Evolutionary conservation across 768 basidiomycete genomes (phyloP), one percentile per base, ranked within the genome.

Genomic region (Tulasnella sp.): DNA sequence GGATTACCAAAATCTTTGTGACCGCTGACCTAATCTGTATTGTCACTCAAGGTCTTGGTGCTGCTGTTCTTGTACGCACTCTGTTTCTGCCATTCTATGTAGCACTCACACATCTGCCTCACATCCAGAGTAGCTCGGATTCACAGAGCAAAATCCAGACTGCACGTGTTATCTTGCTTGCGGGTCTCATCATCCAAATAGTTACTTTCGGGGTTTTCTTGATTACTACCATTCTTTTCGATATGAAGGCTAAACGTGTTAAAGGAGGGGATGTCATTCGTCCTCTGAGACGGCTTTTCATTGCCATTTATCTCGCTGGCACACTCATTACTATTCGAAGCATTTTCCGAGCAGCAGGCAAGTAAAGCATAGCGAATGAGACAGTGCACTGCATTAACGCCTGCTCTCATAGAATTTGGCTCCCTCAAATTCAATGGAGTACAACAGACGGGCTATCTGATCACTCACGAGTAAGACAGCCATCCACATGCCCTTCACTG

Each of bases 1-100:
- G 47, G 27, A 53, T 56, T 33, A 56, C 55, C 40, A 54, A 54
- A 28, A 39, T 53, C 44, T 56, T 56, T 32, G 55, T 56, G 45
- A 22, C 41, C 33, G 28, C 45, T 24, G 55, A 56, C 45, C 33
- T 56, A 13, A 24, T 56, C 29, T 51, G 44, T 22, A 53, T 56
- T 28, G 8, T 54, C 12, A 48, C 55, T 2, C 55, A 56, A 32
- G 51, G 31, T 35, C 41, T 29, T 37, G 52, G 53, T 24, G 50
- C 29, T n/a, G 27, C 43, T 25, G 45, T 56, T 31, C 37, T 31
- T 29, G 37, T 39, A 13, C 20, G 37, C n/a, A 19, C 35, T 1
- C 29, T 12, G 13, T 45, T 27, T 5, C 10, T 10, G 19, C n/a
- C 12, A 13, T 16, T 32, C 31, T 33, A 25, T 1, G 16, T 24